These are phyloP conservation scores for Fusarium secorum DNA, from an alignment of 2,329 filamentous ascomycete genomes.

Conservation along the genomic window DNA sequence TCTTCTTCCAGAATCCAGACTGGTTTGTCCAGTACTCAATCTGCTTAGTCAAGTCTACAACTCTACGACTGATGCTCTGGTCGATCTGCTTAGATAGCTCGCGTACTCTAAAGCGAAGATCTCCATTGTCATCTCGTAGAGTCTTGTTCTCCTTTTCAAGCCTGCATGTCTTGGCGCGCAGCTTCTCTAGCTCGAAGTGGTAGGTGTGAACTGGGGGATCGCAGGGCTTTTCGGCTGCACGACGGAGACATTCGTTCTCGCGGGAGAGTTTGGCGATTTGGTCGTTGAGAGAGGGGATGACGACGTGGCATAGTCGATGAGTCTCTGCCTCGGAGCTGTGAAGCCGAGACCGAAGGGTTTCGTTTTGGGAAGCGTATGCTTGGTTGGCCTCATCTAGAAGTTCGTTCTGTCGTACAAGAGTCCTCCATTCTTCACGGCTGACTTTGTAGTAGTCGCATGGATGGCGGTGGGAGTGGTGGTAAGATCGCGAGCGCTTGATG, in stretches of 20 bases:
- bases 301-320: constrained; percentile 44
- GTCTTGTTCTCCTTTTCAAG: constrained; percentile 50
- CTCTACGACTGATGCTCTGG: constrained; percentile 43
- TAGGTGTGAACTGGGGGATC: constrained; percentile 32
- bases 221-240: constrained; percentile 47
- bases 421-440: constrained; percentile 49
- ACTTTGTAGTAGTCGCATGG: constrained; percentile 49
- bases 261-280: constrained; percentile 48
- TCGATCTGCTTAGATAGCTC: constrained; percentile 48
- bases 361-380: constrained; percentile 45
- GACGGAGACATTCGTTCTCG: constrained; percentile 52
- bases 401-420: constrained; percentile 48
- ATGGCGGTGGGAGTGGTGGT: constrained; percentile 45
- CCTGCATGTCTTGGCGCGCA: constrained; percentile 46
- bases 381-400: constrained; percentile 48
- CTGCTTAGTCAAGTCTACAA: constrained; percentile 46
- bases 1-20: constrained; percentile 44
- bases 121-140: constrained; percentile 48
- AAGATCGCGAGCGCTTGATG: constrained; percentile 51
- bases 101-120: constrained; percentile 46
- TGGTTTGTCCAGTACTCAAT: constrained; percentile 48
- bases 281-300: constrained; percentile 49
- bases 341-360: constrained; percentile 48
- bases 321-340: constrained; percentile 48
- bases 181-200: constrained; percentile 44